A percentile compares a stretch with the other conserved stretches of the same genome.
Evolutionary conservation across 805 yeast species (phyloP).

Genomic region (Ogataea ramenticola): DNA sequence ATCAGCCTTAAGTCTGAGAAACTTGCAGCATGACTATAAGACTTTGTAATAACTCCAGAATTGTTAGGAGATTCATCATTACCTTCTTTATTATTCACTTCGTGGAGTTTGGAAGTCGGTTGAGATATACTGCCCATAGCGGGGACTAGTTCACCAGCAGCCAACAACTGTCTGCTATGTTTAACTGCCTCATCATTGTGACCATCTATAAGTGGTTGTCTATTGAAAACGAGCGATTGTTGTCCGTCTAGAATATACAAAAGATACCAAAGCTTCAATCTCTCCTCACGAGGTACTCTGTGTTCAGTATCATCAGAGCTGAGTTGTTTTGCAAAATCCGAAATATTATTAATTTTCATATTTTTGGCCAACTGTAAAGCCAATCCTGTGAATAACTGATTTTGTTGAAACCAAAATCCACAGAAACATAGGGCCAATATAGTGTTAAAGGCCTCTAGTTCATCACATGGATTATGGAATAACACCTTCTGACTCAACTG

Average conservation of each 20-base stretch:
- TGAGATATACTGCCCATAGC: constrained; percentile 1
- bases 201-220: constrained; percentile 46
- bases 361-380: constrained; percentile 62
- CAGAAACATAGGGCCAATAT: constrained; percentile 59
- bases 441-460: constrained; percentile 47
- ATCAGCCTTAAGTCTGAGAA: constrained; percentile 50
- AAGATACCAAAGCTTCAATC: constrained; percentile 59
- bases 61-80: neutral
- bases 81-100: constrained; percentile 1
- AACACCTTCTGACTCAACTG: constrained; percentile 22
- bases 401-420: constrained; percentile 62
- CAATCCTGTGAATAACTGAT: constrained; percentile 58
- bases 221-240: constrained; percentile 52
- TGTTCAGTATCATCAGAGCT: constrained; percentile 23
- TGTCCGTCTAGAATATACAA: constrained; percentile 62
- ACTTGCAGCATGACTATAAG: constrained; percentile 3
- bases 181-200: constrained; percentile 36
- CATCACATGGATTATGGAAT: constrained; percentile 30
- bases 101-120: neutral
- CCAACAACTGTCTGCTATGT: constrained; percentile 33
- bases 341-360: constrained; percentile 33
- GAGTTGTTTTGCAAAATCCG: constrained; percentile 1
- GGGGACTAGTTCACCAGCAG: constrained; percentile 9
- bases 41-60: too few species aligned
- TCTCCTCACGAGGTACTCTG: constrained; percentile 29